Evolutionary conservation across 495 filamentous ascomycete species (phyloP).

Genomic region (Penicillium paxilli): DNA sequence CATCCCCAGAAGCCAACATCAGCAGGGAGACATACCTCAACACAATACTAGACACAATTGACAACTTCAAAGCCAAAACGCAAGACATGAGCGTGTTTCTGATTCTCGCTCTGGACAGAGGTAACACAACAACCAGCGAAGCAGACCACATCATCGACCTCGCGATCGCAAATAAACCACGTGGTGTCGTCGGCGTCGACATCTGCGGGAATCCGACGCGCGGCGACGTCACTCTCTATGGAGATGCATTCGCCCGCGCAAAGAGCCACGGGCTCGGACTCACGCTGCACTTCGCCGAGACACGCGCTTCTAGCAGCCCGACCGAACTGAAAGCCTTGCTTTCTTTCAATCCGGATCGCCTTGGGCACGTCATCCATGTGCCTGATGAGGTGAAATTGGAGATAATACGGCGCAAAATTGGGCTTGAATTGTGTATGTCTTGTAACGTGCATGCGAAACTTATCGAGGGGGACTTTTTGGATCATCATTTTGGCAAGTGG

Average conservation of each 20-base stretch:
- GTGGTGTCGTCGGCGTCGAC: conserved; percentile 74
- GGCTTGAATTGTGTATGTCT: conserved; percentile 75
- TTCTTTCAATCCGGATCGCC: conserved; percentile 62
- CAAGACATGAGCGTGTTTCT: conserved; percentile 55
- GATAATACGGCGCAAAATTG: conserved; percentile 54
- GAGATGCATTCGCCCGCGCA: conserved; percentile 56
- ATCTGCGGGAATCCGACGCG: conserved; percentile 75
- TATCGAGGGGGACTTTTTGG: conserved; percentile 63
- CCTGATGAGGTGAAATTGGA: conserved; percentile 53
- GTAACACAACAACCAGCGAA: conserved; percentile 51
- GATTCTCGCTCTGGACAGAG: conserved; percentile 76
- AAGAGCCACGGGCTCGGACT: conserved; percentile 53
- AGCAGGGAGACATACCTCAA: conserved; percentile 63
- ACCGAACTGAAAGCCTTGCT: conserved; percentile 64
- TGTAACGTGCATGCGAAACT: conserved; percentile 81
- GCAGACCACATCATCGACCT: conserved; percentile 64
- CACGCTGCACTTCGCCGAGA: conserved; percentile 81
- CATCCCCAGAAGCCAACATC: conserved; percentile 50
- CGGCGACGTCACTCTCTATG: conserved; percentile 58
- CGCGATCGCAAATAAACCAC: conserved; percentile 51
- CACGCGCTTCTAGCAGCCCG: conserved; percentile 46
- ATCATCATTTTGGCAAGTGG: conserved; percentile 77
- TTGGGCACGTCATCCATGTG: conserved; percentile 82
- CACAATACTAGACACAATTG: conserved; percentile 62
- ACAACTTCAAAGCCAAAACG: conserved; percentile 35